These are phyloP conservation scores for Hypoxylon rickii DNA, from an alignment of 495 filamentous ascomycete species.

Conservation along the genomic window DNA sequence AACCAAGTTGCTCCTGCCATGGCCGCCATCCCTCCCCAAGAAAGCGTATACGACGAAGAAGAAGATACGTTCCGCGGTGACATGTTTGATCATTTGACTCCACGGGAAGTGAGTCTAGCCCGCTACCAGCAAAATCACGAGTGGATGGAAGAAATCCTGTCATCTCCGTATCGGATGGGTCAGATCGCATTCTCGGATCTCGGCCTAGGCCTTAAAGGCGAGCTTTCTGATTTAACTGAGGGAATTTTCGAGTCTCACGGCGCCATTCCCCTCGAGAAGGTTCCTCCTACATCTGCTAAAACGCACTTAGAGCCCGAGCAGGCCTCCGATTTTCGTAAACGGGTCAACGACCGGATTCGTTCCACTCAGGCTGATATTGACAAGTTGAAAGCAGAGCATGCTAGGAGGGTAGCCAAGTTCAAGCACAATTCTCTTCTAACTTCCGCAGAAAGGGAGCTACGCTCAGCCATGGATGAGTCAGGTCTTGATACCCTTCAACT, in stretches of 20 bases:
- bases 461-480: conserved; percentile 57
- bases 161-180: conserved; percentile 77
- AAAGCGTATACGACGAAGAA: conserved; percentile 76
- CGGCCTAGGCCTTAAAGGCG: conserved; percentile 83
- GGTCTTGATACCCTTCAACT: conserved; percentile 66
- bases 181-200: conserved; percentile 89
- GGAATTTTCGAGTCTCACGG: conserved; percentile 67
- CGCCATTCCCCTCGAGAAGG: conserved; percentile 61
- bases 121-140: conserved; percentile 94
- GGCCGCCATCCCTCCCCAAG: conserved; percentile 41
- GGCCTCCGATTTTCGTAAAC: conserved; percentile 76
- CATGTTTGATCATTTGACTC: conserved; percentile 82
- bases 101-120: conserved; percentile 81
- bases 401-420: conserved; percentile 72
- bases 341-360: conserved; percentile 66
- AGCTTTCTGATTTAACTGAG: conserved; percentile 77
- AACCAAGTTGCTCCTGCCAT: conserved; percentile 29
- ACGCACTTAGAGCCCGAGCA: conserved; percentile 68
- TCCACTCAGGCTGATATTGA: conserved; percentile 79
- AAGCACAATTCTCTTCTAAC: conserved; percentile 66
- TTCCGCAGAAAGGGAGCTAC: conserved; percentile 66
- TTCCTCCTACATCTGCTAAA: conserved; percentile 54
- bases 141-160: conserved; percentile 98
- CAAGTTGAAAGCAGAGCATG: conserved; percentile 77
- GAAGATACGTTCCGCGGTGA: conserved; percentile 87